Evolutionary conservation across 2,329 filamentous ascomycete genomes (phyloP).

Genomic region (Apiospora kogelbergensis): DNA sequence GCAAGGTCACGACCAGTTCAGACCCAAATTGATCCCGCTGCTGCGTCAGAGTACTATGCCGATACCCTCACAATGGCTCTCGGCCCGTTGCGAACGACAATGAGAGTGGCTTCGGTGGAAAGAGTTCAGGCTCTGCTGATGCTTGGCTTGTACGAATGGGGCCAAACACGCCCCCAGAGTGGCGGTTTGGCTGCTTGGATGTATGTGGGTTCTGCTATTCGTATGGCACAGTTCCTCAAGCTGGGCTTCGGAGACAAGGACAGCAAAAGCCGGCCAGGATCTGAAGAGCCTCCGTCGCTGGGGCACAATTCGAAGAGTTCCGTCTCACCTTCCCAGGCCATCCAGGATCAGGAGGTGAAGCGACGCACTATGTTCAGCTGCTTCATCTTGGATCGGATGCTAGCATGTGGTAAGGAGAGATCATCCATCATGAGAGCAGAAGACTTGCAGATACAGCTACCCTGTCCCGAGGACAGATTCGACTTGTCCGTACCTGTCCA

Average conservation of each 20-base stretch:
- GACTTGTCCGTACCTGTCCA: slow-evolving; percentile 58
- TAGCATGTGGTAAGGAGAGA: slow-evolving; percentile 63
- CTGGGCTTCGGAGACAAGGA: slow-evolving; percentile 57
- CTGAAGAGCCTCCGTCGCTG: not conserved
- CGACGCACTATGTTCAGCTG: slow-evolving; percentile 75
- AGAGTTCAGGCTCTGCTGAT: slow-evolving; percentile 68
- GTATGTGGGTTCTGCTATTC: slow-evolving; percentile 63
- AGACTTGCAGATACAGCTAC: slow-evolving; percentile 64
- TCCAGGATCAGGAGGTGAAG: slow-evolving; percentile 62
- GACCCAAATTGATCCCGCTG: slow-evolving; percentile 46
- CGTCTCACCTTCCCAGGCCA: slow-evolving; percentile 30
- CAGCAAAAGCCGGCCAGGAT: slow-evolving; percentile 12
- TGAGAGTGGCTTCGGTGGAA: slow-evolving; percentile 57
- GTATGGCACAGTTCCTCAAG: slow-evolving; percentile 61
- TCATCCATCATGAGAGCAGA: slow-evolving; percentile 58
- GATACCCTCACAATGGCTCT: slow-evolving; percentile 54
- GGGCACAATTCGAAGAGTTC: slow-evolving; percentile 22
- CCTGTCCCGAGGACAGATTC: slow-evolving; percentile 66
- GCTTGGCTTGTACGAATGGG: slow-evolving; percentile 72
- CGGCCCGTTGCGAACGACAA: slow-evolving; percentile 45
- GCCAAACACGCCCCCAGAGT: slow-evolving; percentile 50
- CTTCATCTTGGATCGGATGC: slow-evolving; percentile 69
- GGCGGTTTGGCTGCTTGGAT: slow-evolving; percentile 64
- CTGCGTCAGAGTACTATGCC: slow-evolving; percentile 66
- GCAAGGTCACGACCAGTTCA: slow-evolving; percentile 35